Evolutionary conservation across 768 basidiomycete species (phyloP).

Genomic region (Cystofilobasidium macerans): DNA sequence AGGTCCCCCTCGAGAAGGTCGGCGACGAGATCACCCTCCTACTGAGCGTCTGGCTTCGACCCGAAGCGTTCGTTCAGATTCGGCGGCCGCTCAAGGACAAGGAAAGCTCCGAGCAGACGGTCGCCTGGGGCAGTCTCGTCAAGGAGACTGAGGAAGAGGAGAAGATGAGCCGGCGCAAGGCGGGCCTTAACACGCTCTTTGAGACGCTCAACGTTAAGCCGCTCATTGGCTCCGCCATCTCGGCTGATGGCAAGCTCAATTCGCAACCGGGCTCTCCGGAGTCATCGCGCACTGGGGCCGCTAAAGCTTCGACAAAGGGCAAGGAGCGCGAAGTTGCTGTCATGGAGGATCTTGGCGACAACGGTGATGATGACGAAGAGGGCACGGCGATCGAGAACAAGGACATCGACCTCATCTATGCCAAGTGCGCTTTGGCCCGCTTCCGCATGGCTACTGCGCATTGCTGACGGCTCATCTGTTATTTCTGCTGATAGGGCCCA

Average conservation of each 20-base stretch:
- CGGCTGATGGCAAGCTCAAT: slow-evolving; percentile 22
- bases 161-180: slow-evolving; percentile 66
- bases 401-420: slow-evolving; percentile 72
- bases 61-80: slow-evolving; percentile 21
- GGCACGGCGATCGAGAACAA: slow-evolving; percentile 69
- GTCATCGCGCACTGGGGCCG: slow-evolving; percentile 42
- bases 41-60: slow-evolving; percentile 19
- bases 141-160: slow-evolving; percentile 70
- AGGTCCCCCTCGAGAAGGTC: slow-evolving; percentile 13
- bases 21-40: slow-evolving; percentile 21
- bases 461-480: no score
- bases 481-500: slow-evolving; percentile 53
- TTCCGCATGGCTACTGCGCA: neutral
- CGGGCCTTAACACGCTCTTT: slow-evolving; percentile 61
- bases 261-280: slow-evolving; percentile 32
- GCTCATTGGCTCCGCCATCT: slow-evolving; percentile 5
- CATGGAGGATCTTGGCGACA: slow-evolving; percentile 48
- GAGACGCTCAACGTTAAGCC: neutral
- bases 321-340: slow-evolving; percentile 48
- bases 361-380: slow-evolving; percentile 58
- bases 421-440: slow-evolving; percentile 46
- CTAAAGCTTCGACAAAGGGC: slow-evolving; percentile 41
- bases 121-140: neutral
- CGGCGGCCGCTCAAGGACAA: slow-evolving; percentile 1
- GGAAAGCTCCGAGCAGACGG: neutral